A percentile compares a stretch with the other conserved stretches of the same genome.
Conservation (phyloP, 1,139 yeast genomes). For the Pichia sp. region DNA sequence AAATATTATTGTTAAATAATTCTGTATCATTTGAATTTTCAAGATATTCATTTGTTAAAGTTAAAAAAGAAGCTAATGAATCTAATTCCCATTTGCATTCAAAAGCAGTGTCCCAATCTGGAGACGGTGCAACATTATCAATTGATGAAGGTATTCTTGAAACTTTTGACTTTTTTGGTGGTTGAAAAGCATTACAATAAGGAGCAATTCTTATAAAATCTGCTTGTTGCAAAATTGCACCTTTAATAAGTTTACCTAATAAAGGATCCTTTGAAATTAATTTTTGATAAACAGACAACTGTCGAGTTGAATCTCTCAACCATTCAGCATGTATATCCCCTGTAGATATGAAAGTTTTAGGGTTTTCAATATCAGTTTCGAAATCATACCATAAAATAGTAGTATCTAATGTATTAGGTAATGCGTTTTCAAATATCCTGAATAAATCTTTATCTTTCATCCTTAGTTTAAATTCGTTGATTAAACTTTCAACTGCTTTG, state of each 20-base stretch:
- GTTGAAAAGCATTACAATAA: slow-evolving; percentile 88
- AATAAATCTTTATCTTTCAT: slow-evolving; percentile 62
- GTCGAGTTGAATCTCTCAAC: slow-evolving; percentile 82
- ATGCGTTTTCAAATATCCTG: slow-evolving; percentile 69
- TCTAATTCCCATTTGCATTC: slow-evolving; percentile 90
- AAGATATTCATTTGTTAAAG: slow-evolving; percentile 66
- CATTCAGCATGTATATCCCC: slow-evolving; percentile 93
- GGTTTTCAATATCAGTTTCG: slow-evolving; percentile 16
- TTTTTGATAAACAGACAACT: slow-evolving; percentile 68
- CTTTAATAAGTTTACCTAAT: slow-evolving; percentile 51
- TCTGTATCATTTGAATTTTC: slow-evolving; percentile 44
- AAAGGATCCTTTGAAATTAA: slow-evolving; percentile 45
- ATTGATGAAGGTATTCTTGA: slow-evolving; percentile 47
- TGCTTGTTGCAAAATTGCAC: slow-evolving; percentile 80
- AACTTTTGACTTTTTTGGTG: slow-evolving; percentile 61
- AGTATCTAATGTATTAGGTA: slow-evolving; percentile 86
- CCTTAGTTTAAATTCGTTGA: slow-evolving; percentile 45
- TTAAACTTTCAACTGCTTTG: slow-evolving; percentile 54
- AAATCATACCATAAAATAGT: slow-evolving; percentile 62
- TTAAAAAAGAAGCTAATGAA: slow-evolving; percentile 75
- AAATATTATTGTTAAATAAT: slow-evolving; percentile 45
- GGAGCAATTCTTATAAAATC: slow-evolving; percentile 56
- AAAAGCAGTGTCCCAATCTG: slow-evolving; percentile 67
- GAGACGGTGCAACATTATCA: slow-evolving; percentile 64
- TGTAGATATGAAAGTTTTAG: slow-evolving; percentile 68